phyloP scores from a whole-genome alignment of 306 rosid species.

The Prunus dulcis region DNA sequence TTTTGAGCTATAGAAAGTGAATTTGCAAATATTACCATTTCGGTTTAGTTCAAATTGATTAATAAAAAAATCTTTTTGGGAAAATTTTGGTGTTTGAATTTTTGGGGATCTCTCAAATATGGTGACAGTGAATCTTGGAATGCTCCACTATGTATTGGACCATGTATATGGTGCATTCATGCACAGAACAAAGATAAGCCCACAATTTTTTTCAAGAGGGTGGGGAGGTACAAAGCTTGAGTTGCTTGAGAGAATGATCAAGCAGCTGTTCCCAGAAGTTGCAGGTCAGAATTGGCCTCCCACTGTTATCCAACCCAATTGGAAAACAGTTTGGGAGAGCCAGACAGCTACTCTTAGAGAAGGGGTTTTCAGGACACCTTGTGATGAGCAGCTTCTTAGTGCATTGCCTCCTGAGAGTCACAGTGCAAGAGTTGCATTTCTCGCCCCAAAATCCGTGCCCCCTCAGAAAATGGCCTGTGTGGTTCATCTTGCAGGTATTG shows the following conservation, averaged over 20 bases:
- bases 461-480: conserved; percentile 80
- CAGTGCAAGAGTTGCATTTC: conserved; percentile 84
- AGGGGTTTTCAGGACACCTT: conserved; percentile 82
- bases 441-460: conserved; percentile 63
- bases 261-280: conserved; percentile 67
- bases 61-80: background rate
- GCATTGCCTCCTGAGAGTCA: conserved; percentile 98
- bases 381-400: conserved; percentile 67
- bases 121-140: conserved; percentile 79
- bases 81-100: background rate
- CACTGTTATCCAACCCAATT: conserved; percentile 50
- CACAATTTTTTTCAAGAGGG: conserved; percentile 80
- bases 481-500: conserved; percentile 90
- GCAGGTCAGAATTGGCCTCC: conserved; percentile 78
- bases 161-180: conserved; percentile 88
- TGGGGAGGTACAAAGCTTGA: conserved; percentile 94
- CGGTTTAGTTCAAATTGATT: conserved; percentile 5
- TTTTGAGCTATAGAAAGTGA: background rate
- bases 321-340: conserved; percentile 89
- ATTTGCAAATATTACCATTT: background rate
- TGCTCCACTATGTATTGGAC: conserved; percentile 88
- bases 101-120: conserved; percentile 31
- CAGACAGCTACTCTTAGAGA: conserved; percentile 69
- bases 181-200: conserved; percentile 80
- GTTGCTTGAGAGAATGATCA: conserved; percentile 70